Conservation (phyloP, 2,329 filamentous ascomycete species). For the Talaromyces sp. region DNA sequence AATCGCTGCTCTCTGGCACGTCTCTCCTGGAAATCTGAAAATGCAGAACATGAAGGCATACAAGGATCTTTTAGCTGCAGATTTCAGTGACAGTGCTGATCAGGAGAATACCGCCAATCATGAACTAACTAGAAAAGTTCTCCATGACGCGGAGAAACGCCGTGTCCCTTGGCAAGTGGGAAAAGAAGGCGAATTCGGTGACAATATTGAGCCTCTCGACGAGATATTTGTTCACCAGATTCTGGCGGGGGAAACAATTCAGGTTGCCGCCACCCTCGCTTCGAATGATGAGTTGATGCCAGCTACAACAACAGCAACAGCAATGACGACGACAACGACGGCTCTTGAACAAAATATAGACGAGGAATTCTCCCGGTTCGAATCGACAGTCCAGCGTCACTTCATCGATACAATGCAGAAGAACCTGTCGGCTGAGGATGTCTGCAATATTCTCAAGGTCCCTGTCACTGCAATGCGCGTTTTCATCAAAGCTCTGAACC, state of each 20-base stretch:
- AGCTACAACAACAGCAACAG: not conserved
- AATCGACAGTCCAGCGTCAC: not conserved
- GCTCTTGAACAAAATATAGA: not conserved
- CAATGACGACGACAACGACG: not conserved
- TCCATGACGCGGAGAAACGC: not conserved
- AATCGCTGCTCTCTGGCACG: not conserved
- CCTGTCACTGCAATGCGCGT: slow-evolving; percentile 3
- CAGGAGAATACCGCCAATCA: not conserved
- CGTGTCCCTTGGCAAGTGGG: slow-evolving; percentile 5
- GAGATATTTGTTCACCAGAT: not conserved
- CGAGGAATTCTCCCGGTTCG: not conserved
- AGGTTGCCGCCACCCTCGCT: not conserved
- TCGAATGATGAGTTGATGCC: not conserved
- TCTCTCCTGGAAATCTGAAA: not conserved
- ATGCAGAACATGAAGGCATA: slow-evolving; percentile 2
- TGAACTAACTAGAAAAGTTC: not conserved
- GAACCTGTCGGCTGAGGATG: slow-evolving; percentile 1
- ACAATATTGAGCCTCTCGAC: slow-evolving; percentile 1
- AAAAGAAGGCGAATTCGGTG: not conserved
- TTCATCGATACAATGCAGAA: slow-evolving; percentile 3
- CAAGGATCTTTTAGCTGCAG: not conserved
- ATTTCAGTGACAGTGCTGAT: not conserved
- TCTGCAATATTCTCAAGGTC: not conserved
- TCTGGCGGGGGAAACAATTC: not conserved
- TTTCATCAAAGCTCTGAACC: slow-evolving; percentile 1